Base-by-base conservation (phyloP, 768 basidiomycete genomes). In the Termitomyces sp. region DNA sequence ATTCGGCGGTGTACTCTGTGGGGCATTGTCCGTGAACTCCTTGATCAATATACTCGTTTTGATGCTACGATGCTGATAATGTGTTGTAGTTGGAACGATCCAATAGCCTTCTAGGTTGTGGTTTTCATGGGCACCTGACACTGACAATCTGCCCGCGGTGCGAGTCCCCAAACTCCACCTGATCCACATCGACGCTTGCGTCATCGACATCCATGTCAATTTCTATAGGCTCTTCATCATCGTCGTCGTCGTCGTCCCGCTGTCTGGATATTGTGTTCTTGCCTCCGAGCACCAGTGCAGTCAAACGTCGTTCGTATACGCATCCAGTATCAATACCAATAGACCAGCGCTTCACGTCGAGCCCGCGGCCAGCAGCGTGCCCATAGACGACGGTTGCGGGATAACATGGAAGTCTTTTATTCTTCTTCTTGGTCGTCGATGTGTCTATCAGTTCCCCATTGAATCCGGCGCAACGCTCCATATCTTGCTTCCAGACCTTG, bases 311-410 rank as follows among this genome's bases (percentile, higher is more conserved):
- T 7, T 84, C 82, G 67, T 92, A 89, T 46, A 85, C 91, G 69
- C 94, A 96, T 12, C 92, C 95, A 0, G 90, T 82, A 71, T 98
- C 96, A 38, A 96, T 74, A 1, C 96, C 96, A 62, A 94, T 76
- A 3, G 88, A 85, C 89, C 90, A 96, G 22, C 90, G 80, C 63
- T 90, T 88, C 65, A 94, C 73, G 70, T 95, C 92, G 13, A 97
- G 78, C 13, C 91, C 92, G 32, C 91, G 80, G 3, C 82, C 77
- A 6, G 95, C 94, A 8, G 87, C 81, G 68, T 97, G 96, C 0
- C 94, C 96, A 71, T 96, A 97, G 7, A 96, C 74, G n/a, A 93
- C 86, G 42, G 84, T 90, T 0, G 85, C 80, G 1, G 92, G 90
- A 66, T 84, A 81, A 66, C 92, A 94, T 5, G 84, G 83, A 11